Base-by-base conservation (phyloP, 2,329 filamentous ascomycete species). In the Penicillium sp. region DNA sequence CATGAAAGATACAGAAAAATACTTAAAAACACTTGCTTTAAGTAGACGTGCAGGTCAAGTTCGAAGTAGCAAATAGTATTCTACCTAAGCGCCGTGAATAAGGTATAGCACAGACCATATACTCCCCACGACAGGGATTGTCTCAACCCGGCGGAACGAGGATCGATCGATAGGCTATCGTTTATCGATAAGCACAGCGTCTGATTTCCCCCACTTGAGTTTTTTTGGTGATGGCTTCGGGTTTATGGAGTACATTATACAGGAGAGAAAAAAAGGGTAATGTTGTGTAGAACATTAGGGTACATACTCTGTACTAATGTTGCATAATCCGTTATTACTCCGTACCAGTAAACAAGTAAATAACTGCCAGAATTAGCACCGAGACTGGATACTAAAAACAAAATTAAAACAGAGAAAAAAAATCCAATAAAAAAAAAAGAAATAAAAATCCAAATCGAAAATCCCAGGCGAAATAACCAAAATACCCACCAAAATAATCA, bases 91-190 rank as follows among this genome's bases (percentile, higher is more conserved):
- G 46, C 53, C 31, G 39, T 51, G 49, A 55, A 51, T 49, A 55
- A 44, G 48, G 31, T 51, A 43, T 51, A 44, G 53, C 53, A 55
- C 53, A 55, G 53, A 55, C 53, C 53, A 55, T 47, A 31, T 43
- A 39, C 39, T 50, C 53, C 46, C 47, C 53, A 31, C 46, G 40
- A 43, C 46, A 55, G 39, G 53, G 53, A 27, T 44, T 50, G 56
- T 57, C 57, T 57, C 53, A 57, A 27, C 36, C 53, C 41, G 43
- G 53, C 56, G 41, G 52, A 47, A 36, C 50, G 41, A 38, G 33
- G 27, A 25, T 43, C 45, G 41, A 58, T 60, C 50, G 55, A 60
- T 58, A 60, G 58, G 58, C 55, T 60, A 58, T 58, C 46, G 58
- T 50, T 51, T 60, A 60, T 60, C 58, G 58, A 60, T 60, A 60